A percentile compares a stretch with the other conserved stretches of the same genome.
Evolutionary conservation across 2,329 filamentous ascomycete genomes (phyloP).

Genomic region (Blastomyces parvus): DNA sequence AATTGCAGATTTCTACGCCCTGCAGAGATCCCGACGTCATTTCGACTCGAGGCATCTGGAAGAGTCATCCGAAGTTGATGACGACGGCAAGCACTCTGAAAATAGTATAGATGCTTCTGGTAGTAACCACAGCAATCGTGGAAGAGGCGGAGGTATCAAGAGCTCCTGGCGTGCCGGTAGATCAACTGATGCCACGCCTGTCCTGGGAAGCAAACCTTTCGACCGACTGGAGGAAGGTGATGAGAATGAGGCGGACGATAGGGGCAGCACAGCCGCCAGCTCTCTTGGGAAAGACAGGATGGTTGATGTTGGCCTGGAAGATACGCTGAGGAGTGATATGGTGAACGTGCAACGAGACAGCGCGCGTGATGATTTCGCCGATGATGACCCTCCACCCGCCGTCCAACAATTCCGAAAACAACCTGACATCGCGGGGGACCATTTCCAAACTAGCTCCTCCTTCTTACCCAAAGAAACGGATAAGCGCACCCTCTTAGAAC

Average conservation of each 20-base stretch:
- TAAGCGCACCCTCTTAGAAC: slow-evolving; percentile 39
- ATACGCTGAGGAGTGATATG: slow-evolving; percentile 42
- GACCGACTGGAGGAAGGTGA: slow-evolving; percentile 21
- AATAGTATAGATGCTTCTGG: slow-evolving; percentile 45
- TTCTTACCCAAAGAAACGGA: slow-evolving; percentile 45
- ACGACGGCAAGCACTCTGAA: slow-evolving; percentile 43
- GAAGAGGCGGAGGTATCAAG: slow-evolving; percentile 43
- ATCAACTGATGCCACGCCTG: slow-evolving; percentile 15
- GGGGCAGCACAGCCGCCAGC: slow-evolving; percentile 27
- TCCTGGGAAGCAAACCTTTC: slow-evolving; percentile 31
- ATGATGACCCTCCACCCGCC: slow-evolving; percentile 45
- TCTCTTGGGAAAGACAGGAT: slow-evolving; percentile 56
- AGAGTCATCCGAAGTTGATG: slow-evolving; percentile 75
- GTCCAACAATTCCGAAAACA: slow-evolving; percentile 47
- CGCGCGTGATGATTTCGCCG: slow-evolving; percentile 30
- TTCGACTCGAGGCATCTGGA: slow-evolving; percentile 75
- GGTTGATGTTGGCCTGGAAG: slow-evolving; percentile 78
- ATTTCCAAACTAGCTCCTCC: slow-evolving; percentile 30
- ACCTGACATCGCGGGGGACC: slow-evolving; percentile 30
- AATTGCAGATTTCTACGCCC: slow-evolving; percentile 84
- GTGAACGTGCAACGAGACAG: slow-evolving; percentile 38
- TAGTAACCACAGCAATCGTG: slow-evolving; percentile 36
- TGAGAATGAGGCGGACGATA: slow-evolving; percentile 26
- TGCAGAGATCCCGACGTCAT: slow-evolving; percentile 80
- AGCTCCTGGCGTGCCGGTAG: slow-evolving; percentile 49